Evolutionary conservation across 441 rosid species (phyloP).

Genomic region (Gossypium gossypioides): DNA sequence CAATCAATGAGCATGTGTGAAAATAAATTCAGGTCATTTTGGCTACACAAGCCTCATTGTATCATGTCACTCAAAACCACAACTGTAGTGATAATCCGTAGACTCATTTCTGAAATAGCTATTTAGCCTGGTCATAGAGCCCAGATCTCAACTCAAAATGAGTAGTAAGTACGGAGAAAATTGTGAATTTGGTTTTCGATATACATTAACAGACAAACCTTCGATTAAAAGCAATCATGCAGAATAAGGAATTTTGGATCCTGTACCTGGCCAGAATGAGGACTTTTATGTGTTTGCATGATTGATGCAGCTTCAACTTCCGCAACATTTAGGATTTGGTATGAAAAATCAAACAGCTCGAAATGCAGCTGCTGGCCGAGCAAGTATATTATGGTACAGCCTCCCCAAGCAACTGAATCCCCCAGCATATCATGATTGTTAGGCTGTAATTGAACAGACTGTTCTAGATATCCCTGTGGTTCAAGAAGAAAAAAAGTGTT

Average conservation of each 20-base stretch:
- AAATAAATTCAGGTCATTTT: not conserved
- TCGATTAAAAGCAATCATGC: not conserved
- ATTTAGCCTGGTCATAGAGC: not conserved
- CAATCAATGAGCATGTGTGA: not conserved
- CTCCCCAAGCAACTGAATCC: conserved; percentile 97
- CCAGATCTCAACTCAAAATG: not conserved
- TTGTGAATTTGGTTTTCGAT: not conserved
- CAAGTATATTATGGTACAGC: conserved; percentile 89
- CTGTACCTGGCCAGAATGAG: conserved; percentile 60
- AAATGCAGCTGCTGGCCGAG: conserved; percentile 99
- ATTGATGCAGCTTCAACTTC: conserved; percentile 80
- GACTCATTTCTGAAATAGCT: not conserved
- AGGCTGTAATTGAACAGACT: conserved; percentile 40
- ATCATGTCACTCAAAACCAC: not conserved
- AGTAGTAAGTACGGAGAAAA: not conserved
- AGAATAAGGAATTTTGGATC: not conserved
- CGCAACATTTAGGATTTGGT: conserved; percentile 92
- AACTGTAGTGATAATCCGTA: not conserved
- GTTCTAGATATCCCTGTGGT: conserved; percentile 80
- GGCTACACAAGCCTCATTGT: not conserved
- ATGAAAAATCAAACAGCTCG: conserved; percentile 91
- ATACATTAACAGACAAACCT: not conserved
- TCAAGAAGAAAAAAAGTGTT: conserved; percentile 13
- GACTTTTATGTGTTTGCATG: conserved; percentile 44
- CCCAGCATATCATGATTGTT: conserved; percentile 64